phyloP scores from a whole-genome alignment of 169 alveolate species.

The Eimeria tenella region DNA sequence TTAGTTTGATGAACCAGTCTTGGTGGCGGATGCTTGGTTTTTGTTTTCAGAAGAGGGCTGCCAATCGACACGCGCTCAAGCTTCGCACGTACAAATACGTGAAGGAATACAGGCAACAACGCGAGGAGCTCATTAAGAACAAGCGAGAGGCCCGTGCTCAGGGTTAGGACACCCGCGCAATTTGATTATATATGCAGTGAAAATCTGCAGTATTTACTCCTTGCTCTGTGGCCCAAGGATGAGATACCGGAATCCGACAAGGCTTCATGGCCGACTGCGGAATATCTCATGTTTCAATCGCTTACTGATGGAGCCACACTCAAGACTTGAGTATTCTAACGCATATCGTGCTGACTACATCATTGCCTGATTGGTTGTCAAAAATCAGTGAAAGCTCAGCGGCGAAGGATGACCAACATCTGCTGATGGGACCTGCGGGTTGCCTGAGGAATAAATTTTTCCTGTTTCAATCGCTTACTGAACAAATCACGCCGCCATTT shows the following conservation, averaged over 20 bases:
- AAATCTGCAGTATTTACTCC: neutral
- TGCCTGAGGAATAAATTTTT: conserved; percentile 8
- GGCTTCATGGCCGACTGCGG: conserved; percentile 9
- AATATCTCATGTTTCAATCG: conserved; percentile 41
- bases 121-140: conserved; percentile 75
- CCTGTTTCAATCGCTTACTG: conserved; percentile 67
- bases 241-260: neutral
- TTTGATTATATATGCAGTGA: neutral
- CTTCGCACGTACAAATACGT: conserved; percentile 81
- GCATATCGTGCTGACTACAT: neutral
- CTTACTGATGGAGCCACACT: conserved; percentile 42
- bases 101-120: conserved; percentile 77
- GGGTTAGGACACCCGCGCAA: conserved; percentile 29
- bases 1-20: neutral
- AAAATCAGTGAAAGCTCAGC: neutral
- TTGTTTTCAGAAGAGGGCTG: conserved; percentile 68
- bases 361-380: neutral
- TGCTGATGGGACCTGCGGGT: neutral
- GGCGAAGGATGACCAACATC: neutral
- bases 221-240: conserved; percentile 28
- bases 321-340: neutral
- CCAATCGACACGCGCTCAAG: conserved; percentile 79
- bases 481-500: neutral
- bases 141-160: conserved; percentile 78
- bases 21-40: neutral